These are phyloP conservation scores for Fistulifera solaris DNA, from an alignment of 108 stramenopile genomes.

Conservation along the genomic window DNA sequence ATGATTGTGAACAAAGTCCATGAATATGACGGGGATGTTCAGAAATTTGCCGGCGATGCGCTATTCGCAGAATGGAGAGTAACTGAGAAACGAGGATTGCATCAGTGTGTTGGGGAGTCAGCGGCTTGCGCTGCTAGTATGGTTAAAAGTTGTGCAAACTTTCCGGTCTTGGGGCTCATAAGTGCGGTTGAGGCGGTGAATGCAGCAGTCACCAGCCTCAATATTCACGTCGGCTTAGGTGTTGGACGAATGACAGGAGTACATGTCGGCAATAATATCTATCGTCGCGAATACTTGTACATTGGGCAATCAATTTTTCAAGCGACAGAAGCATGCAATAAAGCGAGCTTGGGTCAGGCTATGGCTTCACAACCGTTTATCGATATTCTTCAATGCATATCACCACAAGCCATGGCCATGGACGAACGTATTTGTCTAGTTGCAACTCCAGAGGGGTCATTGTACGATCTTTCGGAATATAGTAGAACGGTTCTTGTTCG, in stretches of 20 bases:
- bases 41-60: constrained; percentile 59
- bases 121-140: constrained; percentile 45
- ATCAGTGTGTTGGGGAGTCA: constrained; percentile 40
- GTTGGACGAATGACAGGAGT: constrained; percentile 30
- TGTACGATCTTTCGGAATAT: too few species aligned
- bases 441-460: too few species aligned
- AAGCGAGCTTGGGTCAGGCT: constrained; percentile 26
- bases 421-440: not conserved
- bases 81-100: constrained; percentile 6
- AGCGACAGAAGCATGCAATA: constrained; percentile 29
- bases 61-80: constrained; percentile 29
- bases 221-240: constrained; percentile 52
- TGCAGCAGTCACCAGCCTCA: constrained; percentile 27
- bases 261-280: constrained; percentile 27
- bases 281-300: constrained; percentile 32
- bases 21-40: constrained; percentile 45
- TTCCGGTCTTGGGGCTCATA: constrained; percentile 26
- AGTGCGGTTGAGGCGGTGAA: constrained; percentile 8
- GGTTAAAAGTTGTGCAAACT: constrained; percentile 44
- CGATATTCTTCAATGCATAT: constrained; percentile 7
- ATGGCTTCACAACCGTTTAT: constrained; percentile 16
- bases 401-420: not conserved
- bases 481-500: not conserved
- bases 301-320: constrained; percentile 49
- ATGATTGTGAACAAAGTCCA: constrained; percentile 49